Conservation (phyloP, 164 flowering plant genomes). For the Chimonanthus salicifolius region DNA sequence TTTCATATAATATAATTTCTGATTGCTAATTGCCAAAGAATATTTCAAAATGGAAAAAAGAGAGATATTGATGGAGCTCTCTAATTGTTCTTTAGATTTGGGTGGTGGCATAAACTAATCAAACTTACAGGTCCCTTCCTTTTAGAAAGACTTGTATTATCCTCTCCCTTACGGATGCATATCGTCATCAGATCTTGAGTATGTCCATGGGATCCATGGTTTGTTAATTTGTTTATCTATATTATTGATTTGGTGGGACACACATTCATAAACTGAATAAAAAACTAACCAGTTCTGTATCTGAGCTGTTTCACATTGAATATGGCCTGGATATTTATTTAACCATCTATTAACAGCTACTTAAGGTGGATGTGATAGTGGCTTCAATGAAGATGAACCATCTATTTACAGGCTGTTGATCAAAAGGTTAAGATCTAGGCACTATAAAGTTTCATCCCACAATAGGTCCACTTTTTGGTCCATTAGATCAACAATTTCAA, state of each 20-base stretch:
- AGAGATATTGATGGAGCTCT: background rate
- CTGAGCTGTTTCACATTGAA: background rate
- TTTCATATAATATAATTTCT: background rate
- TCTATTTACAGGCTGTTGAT: background rate
- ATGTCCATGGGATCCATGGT: background rate
- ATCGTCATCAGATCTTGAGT: background rate
- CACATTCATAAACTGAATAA: background rate
- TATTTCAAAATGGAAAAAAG: background rate
- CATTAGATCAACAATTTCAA: background rate
- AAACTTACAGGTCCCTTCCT: background rate
- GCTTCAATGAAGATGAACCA: background rate
- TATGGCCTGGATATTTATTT: no score
- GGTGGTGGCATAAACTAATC: background rate
- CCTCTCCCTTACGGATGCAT: background rate
- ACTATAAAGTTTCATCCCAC: no score
- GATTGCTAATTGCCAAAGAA: background rate
- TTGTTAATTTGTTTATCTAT: background rate
- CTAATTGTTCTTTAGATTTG: background rate
- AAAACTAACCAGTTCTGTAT: background rate
- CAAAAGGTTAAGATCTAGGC: no score
- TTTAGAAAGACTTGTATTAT: background rate
- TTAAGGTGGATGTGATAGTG: no score
- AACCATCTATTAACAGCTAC: no score
- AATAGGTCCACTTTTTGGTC: background rate
- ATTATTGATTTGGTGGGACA: background rate